A percentile compares a stretch with the other conserved stretches of the same genome.
These are phyloP conservation scores for Leonotis leonurus DNA, from an alignment of 257 asterid species.

Conservation along the genomic window DNA sequence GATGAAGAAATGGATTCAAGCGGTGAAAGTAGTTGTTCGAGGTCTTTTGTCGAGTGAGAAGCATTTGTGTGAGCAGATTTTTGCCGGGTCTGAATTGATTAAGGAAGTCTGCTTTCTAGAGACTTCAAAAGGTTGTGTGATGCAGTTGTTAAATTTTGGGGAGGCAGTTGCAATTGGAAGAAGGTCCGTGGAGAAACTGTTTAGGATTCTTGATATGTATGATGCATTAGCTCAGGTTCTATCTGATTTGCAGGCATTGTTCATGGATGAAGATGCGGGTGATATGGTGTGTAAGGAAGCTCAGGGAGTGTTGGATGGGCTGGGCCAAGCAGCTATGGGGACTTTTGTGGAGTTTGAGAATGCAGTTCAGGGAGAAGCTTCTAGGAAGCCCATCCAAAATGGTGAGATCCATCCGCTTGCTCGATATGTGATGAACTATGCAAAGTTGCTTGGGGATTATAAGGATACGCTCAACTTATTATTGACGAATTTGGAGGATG, in stretches of 20 bases:
- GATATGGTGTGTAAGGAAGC: conserved; percentile 83
- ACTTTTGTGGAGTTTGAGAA: conserved; percentile 88
- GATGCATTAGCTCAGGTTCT: conserved; percentile 65
- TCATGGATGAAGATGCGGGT: conserved; percentile 66
- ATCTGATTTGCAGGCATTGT: conserved; percentile 55
- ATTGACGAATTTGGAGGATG: conserved; percentile 42
- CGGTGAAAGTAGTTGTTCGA: conserved; percentile 64
- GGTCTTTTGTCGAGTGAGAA: conserved; percentile 69
- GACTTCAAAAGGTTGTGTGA: conserved; percentile 81
- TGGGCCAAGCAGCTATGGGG: conserved; percentile 86
- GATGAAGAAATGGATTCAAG: conserved; percentile 92
- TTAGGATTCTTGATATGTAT: conserved; percentile 84
- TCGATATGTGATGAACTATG: conserved; percentile 93
- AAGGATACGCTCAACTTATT: conserved; percentile 61
- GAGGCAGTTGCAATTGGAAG: conserved; percentile 90
- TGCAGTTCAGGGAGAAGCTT: conserved; percentile 83
- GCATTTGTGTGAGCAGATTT: conserved; percentile 64
- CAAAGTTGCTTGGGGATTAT: conserved; percentile 79
- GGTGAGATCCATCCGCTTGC: conserved; percentile 90
- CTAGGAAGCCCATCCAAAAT: conserved; percentile 64
- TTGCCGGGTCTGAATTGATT: conserved; percentile 65
- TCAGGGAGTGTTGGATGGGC: conserved; percentile 61
- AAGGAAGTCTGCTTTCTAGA: conserved; percentile 82
- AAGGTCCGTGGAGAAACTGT: conserved; percentile 82
- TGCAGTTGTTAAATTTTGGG: conserved; percentile 92